Base-by-base conservation (phyloP, 805 yeast species). In the Suhomyces xylopsoci region DNA sequence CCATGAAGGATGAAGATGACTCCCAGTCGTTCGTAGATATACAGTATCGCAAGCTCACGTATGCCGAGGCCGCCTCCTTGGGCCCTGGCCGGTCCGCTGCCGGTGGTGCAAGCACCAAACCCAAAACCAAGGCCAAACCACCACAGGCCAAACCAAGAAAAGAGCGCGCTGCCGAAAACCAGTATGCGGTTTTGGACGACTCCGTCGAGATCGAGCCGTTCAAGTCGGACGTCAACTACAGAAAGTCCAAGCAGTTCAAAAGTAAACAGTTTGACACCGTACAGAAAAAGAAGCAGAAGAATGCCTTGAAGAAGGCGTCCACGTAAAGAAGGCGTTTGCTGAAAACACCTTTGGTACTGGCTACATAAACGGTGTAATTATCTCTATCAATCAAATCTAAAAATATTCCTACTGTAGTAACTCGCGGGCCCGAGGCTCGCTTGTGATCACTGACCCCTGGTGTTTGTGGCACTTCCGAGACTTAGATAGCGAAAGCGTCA, bases 31-130 rank as follows among this genome's bases (percentile, higher is more conserved):
- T 74, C 50, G 69, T 75, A 20, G 76, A 72, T 43, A 71, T 75
- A 51, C 64, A 66, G 49, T 62, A 57, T 56, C 66, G 66, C 44
- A 66, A 67, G 49, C 63, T 75, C 54, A 66, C 74, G n/a, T 75
- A 74, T 53, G 80, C 80, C n/a, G 79, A 75, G 57, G 80, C 66
- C 26, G 78, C 79, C 4, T 59, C 65, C 20, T 53, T 71, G 58
- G 61, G 52, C 42, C 55, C 30, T 52, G 57, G 45, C 38, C 25
- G 25, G 22, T 20, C 22, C 22, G 22, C n/a, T n/a, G n/a, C n/a
- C n/a, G n/a, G n/a, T n/a, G n/a, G n/a, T n/a, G n/a, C n/a, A n/a
- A n/a, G n/a, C n/a, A n/a, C n/a, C n/a, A n/a, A n/a, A n/a, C n/a
- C n/a, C n/a, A 20, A 20, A 20, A 4, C 36, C 24, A 28, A 36